Evolutionary conservation across 2,329 filamentous ascomycete species (phyloP).

Genomic region (Sporothrix schenckii): DNA sequence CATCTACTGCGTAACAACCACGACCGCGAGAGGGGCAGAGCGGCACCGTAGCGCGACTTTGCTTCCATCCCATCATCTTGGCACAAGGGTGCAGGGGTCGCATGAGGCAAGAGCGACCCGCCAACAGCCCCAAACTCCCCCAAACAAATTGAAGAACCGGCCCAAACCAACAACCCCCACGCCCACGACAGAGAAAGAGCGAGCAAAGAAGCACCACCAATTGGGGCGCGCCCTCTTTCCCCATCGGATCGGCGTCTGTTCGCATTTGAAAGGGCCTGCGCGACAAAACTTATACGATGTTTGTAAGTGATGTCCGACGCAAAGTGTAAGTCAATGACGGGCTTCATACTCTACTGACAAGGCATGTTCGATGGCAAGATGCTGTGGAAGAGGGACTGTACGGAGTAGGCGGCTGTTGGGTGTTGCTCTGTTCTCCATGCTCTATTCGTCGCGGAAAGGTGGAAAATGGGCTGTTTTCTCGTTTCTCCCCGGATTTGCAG

Average conservation of each 20-base stretch:
- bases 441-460: slow-evolving; percentile 18
- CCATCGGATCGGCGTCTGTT: slow-evolving; percentile 1
- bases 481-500: not conserved
- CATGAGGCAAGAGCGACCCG: slow-evolving; percentile 5
- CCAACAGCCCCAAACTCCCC: not conserved
- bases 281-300: not conserved
- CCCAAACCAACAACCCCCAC: not conserved
- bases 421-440: not conserved
- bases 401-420: not conserved
- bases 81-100: not conserved
- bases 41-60: slow-evolving; percentile 22
- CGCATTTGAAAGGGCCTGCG: not conserved
- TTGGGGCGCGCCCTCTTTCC: not conserved
- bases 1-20: not conserved
- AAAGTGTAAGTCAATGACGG: no score
- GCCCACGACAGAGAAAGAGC: slow-evolving; percentile 19
- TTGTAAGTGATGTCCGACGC: not conserved
- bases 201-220: slow-evolving; percentile 23
- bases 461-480: slow-evolving; percentile 27
- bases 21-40: slow-evolving; percentile 12
- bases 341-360: not conserved
- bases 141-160: not conserved
- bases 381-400: not conserved
- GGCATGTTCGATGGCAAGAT: not conserved
- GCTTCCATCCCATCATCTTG: slow-evolving; percentile 25